These are phyloP conservation scores for Halteria grandinella DNA, from an alignment of 73 alveolate genomes.

Conservation along the genomic window DNA sequence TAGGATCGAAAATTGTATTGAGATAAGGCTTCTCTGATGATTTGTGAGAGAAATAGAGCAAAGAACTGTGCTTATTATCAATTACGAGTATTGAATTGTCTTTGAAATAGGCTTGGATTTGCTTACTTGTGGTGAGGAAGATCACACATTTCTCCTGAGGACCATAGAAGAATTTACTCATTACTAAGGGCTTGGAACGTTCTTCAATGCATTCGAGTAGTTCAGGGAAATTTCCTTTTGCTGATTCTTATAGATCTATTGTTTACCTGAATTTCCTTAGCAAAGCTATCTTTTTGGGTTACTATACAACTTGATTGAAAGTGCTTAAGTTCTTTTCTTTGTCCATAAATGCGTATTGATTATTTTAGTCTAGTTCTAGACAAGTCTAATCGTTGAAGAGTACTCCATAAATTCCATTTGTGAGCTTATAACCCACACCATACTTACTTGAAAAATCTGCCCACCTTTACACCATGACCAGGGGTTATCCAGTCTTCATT, in stretches of 20 bases:
- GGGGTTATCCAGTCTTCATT: slow-evolving; percentile 29
- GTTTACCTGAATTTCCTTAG: not conserved
- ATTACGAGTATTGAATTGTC: slow-evolving; percentile 17
- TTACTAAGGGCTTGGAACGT: not conserved
- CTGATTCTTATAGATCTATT: slow-evolving; percentile 3
- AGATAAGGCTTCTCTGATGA: not conserved
- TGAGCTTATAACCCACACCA: slow-evolving; percentile 73
- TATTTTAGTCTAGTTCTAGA: not conserved
- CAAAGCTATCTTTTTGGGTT: slow-evolving; percentile 2
- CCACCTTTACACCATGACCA: slow-evolving; percentile 44
- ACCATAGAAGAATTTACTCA: not conserved
- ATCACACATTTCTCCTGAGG: slow-evolving; percentile 40
- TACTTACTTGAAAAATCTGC: slow-evolving; percentile 49
- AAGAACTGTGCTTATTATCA: slow-evolving; percentile 1
- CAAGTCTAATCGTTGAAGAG: slow-evolving; percentile 52
- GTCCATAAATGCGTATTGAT: not conserved
- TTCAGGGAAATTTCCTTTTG: slow-evolving; percentile 2
- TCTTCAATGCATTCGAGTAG: not conserved
- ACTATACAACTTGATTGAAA: not conserved
- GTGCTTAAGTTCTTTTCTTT: not conserved
- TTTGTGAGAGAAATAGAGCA: slow-evolving; percentile 4
- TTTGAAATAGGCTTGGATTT: slow-evolving; percentile 26
- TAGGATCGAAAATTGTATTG: not conserved
- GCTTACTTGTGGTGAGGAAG: slow-evolving; percentile 22
- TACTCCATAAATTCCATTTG: slow-evolving; percentile 56